Base-by-base conservation (phyloP, 257 asterid species). In the Capsicum chinense region DNA sequence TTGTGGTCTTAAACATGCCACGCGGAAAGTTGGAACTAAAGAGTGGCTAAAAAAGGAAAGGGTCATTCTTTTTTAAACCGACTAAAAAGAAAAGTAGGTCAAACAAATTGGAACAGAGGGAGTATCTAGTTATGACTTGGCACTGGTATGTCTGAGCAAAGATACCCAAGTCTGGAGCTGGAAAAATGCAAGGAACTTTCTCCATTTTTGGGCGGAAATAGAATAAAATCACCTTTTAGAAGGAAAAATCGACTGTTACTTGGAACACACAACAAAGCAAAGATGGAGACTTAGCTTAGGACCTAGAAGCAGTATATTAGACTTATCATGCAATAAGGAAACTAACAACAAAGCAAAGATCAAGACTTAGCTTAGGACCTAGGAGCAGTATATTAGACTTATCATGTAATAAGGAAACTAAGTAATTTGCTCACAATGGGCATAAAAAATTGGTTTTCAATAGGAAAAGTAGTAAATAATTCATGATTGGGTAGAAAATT, bases 141-240 rank as follows among this genome's bases (percentile, higher is more conserved):
- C 81, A 76, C 63, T 76, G 63, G 81, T 52, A 76, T 21, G 63
- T 21, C 14, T 52, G 81, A 26, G 63, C 63, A 76, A 76, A 50
- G 47, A 11, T 71, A 74, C 80, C 58, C 7, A 50, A 52, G 42
- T 50, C 50, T 50, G 80, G 39, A 48, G 80, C 80, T 48, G 80
- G 60, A 74, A 73, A 17, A 48, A 74, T 74, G 80, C 21, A 48
- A 73, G 60, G 44, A 19, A 48, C 80, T 0, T 12, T 74, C 60
- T 48, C 39, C 16, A 15, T 73, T 21, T 62, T 48, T 19, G n/a
- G 58, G 44, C 35, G 17, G 60, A 10, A 19, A 19, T 50, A 42
- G 44, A 74, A 7, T 12, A 74, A 74, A 74, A 74, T 48, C 35
- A 1, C 80, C 44, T 74, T 73, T 73, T 48, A 73, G 59, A 50